phyloP scores from a whole-genome alignment of 805 yeast genomes.

The Lachancea quebecensis region DNA sequence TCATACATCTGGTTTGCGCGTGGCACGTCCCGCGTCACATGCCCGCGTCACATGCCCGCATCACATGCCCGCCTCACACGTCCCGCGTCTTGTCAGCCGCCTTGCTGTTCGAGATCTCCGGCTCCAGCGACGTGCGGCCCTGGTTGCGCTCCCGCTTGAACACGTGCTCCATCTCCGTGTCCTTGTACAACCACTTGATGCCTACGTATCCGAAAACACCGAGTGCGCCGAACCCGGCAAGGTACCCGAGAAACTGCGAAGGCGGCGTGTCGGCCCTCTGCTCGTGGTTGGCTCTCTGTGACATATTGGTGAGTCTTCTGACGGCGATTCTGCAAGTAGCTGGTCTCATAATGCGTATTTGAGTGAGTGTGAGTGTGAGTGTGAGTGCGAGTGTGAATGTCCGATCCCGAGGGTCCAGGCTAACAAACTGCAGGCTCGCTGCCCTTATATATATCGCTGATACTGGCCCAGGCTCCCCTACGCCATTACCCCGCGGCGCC shows the following conservation, averaged over 20 bases:
- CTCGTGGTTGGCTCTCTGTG: slow-evolving; percentile 1
- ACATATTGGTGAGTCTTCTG: slow-evolving; percentile 1
- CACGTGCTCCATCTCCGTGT: slow-evolving; percentile 7
- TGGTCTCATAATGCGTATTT: not conserved
- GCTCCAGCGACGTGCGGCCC: slow-evolving; percentile 3
- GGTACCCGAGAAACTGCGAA: slow-evolving; percentile 14
- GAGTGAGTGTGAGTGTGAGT: not conserved
- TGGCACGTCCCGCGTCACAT: too few relatives aligned
- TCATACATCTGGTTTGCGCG: too few relatives aligned
- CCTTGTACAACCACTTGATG: slow-evolving; percentile 5
- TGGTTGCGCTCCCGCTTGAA: slow-evolving; percentile 8
- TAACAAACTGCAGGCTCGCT: too few relatives aligned
- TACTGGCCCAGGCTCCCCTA: too few relatives aligned
- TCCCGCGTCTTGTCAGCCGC: too few relatives aligned
- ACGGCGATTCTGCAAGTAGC: not conserved
- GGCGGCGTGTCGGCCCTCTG: slow-evolving; percentile 4
- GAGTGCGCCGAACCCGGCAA: slow-evolving; percentile 1
- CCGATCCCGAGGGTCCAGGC: too few relatives aligned
- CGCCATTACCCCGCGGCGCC: too few relatives aligned
- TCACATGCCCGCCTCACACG: not conserved
- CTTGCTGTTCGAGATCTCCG: not conserved
- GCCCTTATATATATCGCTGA: too few relatives aligned
- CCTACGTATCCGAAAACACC: slow-evolving; percentile 9
- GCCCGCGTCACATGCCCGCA: too few relatives aligned
- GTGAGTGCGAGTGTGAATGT: not conserved